These are phyloP conservation scores for Hypoxylon sp. DNA, from an alignment of 2,329 filamentous ascomycete species.

Conservation along the genomic window DNA sequence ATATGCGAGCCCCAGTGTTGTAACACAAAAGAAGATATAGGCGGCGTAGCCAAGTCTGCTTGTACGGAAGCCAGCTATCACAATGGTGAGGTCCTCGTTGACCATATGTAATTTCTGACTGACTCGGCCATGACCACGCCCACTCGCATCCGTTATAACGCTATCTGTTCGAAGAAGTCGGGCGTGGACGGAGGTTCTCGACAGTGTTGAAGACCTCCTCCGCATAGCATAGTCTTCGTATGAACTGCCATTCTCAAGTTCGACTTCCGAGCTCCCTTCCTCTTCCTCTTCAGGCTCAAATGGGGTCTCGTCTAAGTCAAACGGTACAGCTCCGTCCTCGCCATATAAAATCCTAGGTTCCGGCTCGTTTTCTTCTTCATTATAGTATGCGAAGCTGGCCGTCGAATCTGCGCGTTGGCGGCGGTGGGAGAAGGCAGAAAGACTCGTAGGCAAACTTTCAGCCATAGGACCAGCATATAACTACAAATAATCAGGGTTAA, in stretches of 20 bases:
- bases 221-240: slow-evolving; percentile 66
- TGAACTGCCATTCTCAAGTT: slow-evolving; percentile 59
- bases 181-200: slow-evolving; percentile 69
- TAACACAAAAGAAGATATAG: slow-evolving; percentile 79
- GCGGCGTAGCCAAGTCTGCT: slow-evolving; percentile 76
- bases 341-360: slow-evolving; percentile 58
- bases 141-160: slow-evolving; percentile 76
- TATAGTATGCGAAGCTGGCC: slow-evolving; percentile 91
- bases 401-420: slow-evolving; percentile 85
- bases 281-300: slow-evolving; percentile 52
- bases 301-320: slow-evolving; percentile 55
- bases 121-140: slow-evolving; percentile 72
- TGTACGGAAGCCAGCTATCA: slow-evolving; percentile 91
- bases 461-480: slow-evolving; percentile 93
- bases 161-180: slow-evolving; percentile 82
- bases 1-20: slow-evolving; percentile 84
- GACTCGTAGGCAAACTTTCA: slow-evolving; percentile 94
- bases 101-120: slow-evolving; percentile 95
- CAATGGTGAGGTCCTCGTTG: slow-evolving; percentile 94
- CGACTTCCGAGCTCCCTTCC: slow-evolving; percentile 58
- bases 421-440: slow-evolving; percentile 91
- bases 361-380: slow-evolving; percentile 71
- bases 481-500: slow-evolving; percentile 55
- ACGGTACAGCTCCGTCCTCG: slow-evolving; percentile 53
- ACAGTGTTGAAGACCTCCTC: slow-evolving; percentile 74